These are phyloP conservation scores for Syzygium oleosum DNA, from an alignment of 345 rosid genomes.

Conservation along the genomic window DNA sequence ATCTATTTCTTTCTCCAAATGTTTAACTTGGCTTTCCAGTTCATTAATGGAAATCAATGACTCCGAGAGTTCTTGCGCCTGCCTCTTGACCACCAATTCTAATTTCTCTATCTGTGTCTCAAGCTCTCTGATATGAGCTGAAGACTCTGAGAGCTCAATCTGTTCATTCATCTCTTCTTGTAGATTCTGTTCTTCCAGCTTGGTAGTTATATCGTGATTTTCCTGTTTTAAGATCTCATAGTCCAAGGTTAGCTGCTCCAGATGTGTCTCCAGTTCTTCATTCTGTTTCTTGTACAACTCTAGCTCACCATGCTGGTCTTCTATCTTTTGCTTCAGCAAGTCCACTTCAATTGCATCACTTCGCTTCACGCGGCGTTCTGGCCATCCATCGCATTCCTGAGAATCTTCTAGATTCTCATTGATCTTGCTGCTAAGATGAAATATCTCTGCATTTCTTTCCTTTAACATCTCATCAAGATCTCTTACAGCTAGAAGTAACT, in stretches of 20 bases:
- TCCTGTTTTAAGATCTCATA: slow-evolving; percentile 58
- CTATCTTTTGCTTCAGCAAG: slow-evolving; percentile 41
- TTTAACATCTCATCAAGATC: slow-evolving; percentile 74
- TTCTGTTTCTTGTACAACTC: slow-evolving; percentile 52
- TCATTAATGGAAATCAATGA: slow-evolving; percentile 50
- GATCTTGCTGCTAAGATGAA: slow-evolving; percentile 25
- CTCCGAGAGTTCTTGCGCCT: slow-evolving; percentile 55
- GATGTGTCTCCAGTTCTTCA: slow-evolving; percentile 60
- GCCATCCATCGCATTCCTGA: neutral
- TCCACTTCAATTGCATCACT: slow-evolving; percentile 38
- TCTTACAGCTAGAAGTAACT: slow-evolving; percentile 69
- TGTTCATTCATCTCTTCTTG: slow-evolving; percentile 34
- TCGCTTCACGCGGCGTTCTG: slow-evolving; percentile 18
- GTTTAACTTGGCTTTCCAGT: slow-evolving; percentile 56
- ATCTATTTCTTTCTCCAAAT: slow-evolving; percentile 54
- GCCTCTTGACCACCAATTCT: slow-evolving; percentile 63
- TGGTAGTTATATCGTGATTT: slow-evolving; percentile 31
- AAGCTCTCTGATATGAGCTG: slow-evolving; percentile 32
- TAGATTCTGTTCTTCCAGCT: slow-evolving; percentile 39
- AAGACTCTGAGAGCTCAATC: slow-evolving; percentile 25
- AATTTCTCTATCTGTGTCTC: slow-evolving; percentile 44
- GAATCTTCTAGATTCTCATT: slow-evolving; percentile 24
- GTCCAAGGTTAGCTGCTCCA: slow-evolving; percentile 62
- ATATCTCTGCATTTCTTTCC: slow-evolving; percentile 42
- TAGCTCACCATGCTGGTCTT: slow-evolving; percentile 47